phyloP scores from a whole-genome alignment of 371 early-diverging fungal species.

The Parasitella parasitica region DNA sequence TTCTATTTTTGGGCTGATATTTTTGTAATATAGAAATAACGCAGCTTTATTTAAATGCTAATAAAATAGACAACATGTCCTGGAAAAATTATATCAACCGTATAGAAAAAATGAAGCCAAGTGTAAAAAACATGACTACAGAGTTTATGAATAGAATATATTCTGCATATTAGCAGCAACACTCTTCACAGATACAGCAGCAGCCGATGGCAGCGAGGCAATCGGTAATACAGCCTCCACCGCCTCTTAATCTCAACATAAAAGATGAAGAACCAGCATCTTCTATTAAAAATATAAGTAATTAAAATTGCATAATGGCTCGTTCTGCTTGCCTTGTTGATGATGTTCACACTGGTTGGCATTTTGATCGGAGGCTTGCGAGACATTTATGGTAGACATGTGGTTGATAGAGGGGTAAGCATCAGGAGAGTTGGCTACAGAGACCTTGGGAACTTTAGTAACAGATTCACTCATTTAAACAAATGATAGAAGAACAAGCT shows the following conservation, averaged over 20 bases:
- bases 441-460: slow-evolving; percentile 6
- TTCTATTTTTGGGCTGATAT: too few relatives aligned
- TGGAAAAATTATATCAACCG: too few relatives aligned
- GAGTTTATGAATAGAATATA: too few relatives aligned
- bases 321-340: background rate
- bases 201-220: slow-evolving; percentile 34
- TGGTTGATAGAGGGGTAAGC: slow-evolving; percentile 18
- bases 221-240: slow-evolving; percentile 31
- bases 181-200: slow-evolving; percentile 29
- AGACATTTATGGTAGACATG: slow-evolving; percentile 10
- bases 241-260: slow-evolving; percentile 25
- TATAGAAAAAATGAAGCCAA: too few relatives aligned
- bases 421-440: slow-evolving; percentile 1
- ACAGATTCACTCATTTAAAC: background rate
- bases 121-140: too few relatives aligned
- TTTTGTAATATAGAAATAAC: too few relatives aligned
- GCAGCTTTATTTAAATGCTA: too few relatives aligned
- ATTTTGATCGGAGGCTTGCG: background rate
- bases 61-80: too few relatives aligned
- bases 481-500: background rate
- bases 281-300: background rate
- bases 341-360: slow-evolving; percentile 1
- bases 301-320: background rate
- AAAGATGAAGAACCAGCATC: background rate
- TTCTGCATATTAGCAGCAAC: slow-evolving; percentile 26